Percentiles rank a stretch among this genome's conserved stretches.
Evolutionary conservation across 73 alveolate genomes (phyloP).

Genomic region (Paramecium tetraurelia): DNA sequence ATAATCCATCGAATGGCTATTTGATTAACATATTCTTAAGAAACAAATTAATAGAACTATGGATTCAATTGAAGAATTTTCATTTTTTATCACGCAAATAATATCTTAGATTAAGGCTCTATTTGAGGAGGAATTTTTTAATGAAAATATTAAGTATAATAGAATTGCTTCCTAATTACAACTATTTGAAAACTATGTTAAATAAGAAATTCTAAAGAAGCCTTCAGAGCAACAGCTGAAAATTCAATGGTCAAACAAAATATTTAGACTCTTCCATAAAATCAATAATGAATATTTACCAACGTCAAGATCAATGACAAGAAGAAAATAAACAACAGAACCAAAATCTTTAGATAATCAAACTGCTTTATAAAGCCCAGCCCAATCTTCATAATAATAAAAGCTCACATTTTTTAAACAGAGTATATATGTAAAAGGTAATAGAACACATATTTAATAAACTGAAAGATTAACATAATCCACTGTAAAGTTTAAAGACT

Average conservation of each 20-base stretch:
- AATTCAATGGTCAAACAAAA: neutral
- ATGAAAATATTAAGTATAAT: neutral
- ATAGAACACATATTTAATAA: neutral
- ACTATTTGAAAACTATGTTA: neutral
- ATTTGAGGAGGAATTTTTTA: neutral
- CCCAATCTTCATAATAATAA: neutral
- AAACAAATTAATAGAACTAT: neutral
- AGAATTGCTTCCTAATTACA: neutral
- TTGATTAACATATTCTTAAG: neutral
- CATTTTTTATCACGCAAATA: neutral
- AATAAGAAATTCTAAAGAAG: neutral
- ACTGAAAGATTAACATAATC: neutral
- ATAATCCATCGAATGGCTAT: neutral
- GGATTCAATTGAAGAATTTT: neutral
- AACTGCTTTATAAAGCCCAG: neutral
- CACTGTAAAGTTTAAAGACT: neutral
- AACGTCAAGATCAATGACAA: neutral
- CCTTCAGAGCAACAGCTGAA: neutral
- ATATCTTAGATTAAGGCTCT: neutral
- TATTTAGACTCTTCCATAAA: neutral
- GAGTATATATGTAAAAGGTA: neutral
- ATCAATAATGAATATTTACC: constrained; percentile 16
- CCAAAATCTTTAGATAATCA: neutral
- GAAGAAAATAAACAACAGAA: constrained; percentile 5
- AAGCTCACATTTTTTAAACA: neutral